Evolutionary conservation across 163 green algal genomes (phyloP), one percentile per base, ranked within the genome.

Genomic region (Coccomyxa subellipsoidea): DNA sequence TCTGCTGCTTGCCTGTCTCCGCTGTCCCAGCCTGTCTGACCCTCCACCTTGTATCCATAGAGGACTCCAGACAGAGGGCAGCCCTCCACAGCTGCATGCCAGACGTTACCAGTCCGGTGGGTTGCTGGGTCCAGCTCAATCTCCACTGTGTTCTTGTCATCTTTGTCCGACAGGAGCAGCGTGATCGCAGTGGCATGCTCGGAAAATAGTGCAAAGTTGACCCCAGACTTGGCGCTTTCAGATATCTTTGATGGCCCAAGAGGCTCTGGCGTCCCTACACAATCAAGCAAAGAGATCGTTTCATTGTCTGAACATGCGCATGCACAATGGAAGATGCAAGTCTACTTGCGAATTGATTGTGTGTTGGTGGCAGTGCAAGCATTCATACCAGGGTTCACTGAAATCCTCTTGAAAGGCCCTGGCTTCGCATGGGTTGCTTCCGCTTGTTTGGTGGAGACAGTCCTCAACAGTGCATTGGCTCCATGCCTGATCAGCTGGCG

Each of bases 161-260:
- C 81, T 0, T 47, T 72, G 69, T 93, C 87, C n/a, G 88, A 94
- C 53, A 98, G 79, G 77, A 90, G 92, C 7, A 99, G 89, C 18
- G 82, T 91, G 34, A 98, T 91, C 0, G 77, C 73, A 35, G 89
- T 95, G 35, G 96, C 96, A 79, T 93, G 83, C 47, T 87, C 81
- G 1, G 93, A 92, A 73, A 90, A 96, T 5, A 99, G 76, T 0
- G 96, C 94, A 90, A 99, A 99, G 86, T 99, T 99, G 39, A 98
- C 80, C 4, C 87, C 90, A 0, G 59, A 53, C 15, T 94, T 94
- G 53, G 93, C 75, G 15, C 71, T 77, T 27, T 47, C 88, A 12
- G 70, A 29, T 2, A 79, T 82, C 4, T 81, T 86, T 36, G 92
- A 97, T 32, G 94, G 91, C 0, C 95, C 95, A 54, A 98, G 83